These are phyloP conservation scores for Blastobotrys robertii DNA, from an alignment of 805 yeast genomes.

Conservation along the genomic window DNA sequence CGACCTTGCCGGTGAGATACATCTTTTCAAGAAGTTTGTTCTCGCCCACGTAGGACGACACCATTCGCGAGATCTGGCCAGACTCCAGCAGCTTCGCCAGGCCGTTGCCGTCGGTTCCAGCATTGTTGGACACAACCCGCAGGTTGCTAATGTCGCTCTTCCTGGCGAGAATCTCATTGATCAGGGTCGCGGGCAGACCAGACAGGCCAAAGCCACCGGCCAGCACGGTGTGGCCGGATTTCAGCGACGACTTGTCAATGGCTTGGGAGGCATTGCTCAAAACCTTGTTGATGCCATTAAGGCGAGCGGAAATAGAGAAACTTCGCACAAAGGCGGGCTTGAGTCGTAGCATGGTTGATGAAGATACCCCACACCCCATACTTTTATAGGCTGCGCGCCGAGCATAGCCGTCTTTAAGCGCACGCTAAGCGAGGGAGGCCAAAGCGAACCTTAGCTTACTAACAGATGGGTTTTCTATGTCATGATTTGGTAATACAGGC, in stretches of 20 bases:
- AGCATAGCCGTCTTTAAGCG: no score
- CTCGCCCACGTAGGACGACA: conserved; percentile 39
- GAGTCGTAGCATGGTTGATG: no score
- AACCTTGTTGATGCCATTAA: conserved; percentile 5
- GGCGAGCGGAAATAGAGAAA: no score
- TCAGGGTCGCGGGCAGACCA: conserved; percentile 39
- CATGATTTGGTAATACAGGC: no score
- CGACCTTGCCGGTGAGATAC: conserved; percentile 36
- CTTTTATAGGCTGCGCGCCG: no score
- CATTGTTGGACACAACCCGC: conserved; percentile 36
- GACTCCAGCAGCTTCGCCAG: conserved; percentile 32
- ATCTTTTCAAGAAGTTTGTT: conserved; percentile 34
- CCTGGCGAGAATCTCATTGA: conserved; percentile 29
- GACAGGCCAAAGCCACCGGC: conserved; percentile 43
- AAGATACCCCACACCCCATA: no score
- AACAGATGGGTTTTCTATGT: no score
- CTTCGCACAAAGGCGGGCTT: no score
- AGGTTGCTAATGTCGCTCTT: conserved; percentile 28
- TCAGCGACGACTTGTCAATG: conserved; percentile 6
- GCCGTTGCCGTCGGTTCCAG: conserved; percentile 38
- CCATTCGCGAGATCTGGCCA: conserved; percentile 37
- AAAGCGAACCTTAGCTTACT: no score
- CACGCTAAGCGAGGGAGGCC: no score
- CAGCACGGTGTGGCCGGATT: conserved; percentile 28
- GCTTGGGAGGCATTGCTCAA: conserved; percentile 4